Evolutionary conservation across 257 asterid species (phyloP), one percentile per base, ranked within the genome.

Genomic region (Solanum dulcamara): DNA sequence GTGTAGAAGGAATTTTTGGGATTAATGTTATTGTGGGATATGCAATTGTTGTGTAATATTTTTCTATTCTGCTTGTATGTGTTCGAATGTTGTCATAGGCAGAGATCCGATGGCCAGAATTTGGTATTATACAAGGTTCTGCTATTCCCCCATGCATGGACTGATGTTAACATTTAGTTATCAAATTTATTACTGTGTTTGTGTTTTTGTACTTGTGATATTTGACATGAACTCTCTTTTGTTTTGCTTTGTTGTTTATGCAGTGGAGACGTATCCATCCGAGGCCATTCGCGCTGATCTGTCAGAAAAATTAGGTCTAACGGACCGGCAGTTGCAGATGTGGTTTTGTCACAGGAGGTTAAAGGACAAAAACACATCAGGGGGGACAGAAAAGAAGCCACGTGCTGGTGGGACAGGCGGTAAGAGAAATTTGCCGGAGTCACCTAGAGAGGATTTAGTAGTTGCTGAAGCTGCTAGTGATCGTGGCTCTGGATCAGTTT

Each of bases 311-410:
- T 89, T 97, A 86, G 91, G 91, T 44, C 92, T 97, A 84, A 92
- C 98, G 4, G 99, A 97, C 84, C 88, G 99, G 83, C 99, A 97
- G 87, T 88, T 97, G 91, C 99, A 97, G 93, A 97, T 97, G 99
- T 97, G 99, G 99, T 97, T 97, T 88, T 97, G 99, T 85, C 99
- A 97, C 44, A 88, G 99, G 91, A 91, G 99, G 86, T 91, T 97
- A 90, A 97, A 97, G 91, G 99, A 94, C 85, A 97, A 97, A 92
- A 97, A 95, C 87, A 90, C 93, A 17, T 92, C 89, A 71, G 94
- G 94, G 71, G 87, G 83, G 90, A 84, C 93, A 80, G 89, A 93
- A 64, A 86, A 85, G 88, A 97, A 94, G 90, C 93, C 93, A 71
- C 93, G 87, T 22, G 71, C 89, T 46, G 72, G 93, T 72, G 89